phyloP scores from a whole-genome alignment of 2,329 filamentous ascomycete species.

The Dothideomycetes sp. region DNA sequence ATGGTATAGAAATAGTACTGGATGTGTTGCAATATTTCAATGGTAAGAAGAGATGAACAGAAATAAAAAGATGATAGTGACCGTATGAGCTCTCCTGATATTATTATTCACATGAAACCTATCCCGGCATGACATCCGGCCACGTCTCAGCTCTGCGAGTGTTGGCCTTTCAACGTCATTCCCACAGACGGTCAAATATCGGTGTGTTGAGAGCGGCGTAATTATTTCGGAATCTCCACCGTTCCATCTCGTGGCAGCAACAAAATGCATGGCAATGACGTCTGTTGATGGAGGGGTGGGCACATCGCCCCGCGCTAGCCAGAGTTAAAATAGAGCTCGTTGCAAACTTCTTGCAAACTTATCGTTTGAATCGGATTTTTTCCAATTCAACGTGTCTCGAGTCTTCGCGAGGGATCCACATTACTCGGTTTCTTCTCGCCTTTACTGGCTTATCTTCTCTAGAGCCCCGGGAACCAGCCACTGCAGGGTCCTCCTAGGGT shows the following conservation, averaged over 20 bases:
- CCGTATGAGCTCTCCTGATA: not conserved
- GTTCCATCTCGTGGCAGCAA: not conserved
- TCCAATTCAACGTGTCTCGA: not conserved
- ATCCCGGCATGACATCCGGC: not conserved
- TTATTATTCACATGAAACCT: not conserved
- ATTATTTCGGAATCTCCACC: not conserved
- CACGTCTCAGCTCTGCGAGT: not conserved
- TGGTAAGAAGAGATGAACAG: no score
- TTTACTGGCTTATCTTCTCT: not conserved
- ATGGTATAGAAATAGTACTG: slow-evolving; percentile 1
- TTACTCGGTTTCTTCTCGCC: not conserved
- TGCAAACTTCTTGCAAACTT: not conserved
- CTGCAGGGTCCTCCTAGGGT: not conserved
- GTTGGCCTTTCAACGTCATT: not conserved
- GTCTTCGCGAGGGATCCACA: not conserved
- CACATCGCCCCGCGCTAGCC: not conserved
- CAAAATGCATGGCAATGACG: not conserved
- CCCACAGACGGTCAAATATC: not conserved
- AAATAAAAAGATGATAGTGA: slow-evolving; percentile 3
- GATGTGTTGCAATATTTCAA: no score
- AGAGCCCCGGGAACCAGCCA: not conserved
- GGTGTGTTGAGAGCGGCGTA: not conserved
- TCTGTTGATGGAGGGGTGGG: not conserved
- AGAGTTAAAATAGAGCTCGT: not conserved
- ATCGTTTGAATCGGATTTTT: not conserved